A percentile compares a stretch with the other conserved stretches of the same genome.
Evolutionary conservation across 2,329 filamentous ascomycete species (phyloP).

Genomic region (Colletotrichum filicis): DNA sequence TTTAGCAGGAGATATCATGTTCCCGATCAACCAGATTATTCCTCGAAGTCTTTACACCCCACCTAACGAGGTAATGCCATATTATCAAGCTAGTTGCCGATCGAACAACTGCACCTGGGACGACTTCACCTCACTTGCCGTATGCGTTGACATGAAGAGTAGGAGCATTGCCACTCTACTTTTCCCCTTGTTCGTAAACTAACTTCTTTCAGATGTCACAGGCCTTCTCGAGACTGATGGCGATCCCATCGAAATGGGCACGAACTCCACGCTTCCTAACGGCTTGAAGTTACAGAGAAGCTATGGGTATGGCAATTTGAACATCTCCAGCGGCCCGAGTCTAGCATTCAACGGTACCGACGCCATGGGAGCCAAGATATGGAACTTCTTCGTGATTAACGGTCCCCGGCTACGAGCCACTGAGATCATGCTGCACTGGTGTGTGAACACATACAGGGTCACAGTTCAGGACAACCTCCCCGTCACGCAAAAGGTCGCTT

Average conservation of each 20-base stretch:
- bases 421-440: slow-evolving; percentile 21
- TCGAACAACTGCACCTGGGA: slow-evolving; percentile 22
- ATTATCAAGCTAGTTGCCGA: slow-evolving; percentile 10
- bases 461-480: slow-evolving; percentile 10
- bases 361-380: background rate
- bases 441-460: slow-evolving; percentile 19
- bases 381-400: slow-evolving; percentile 18
- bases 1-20: slow-evolving; percentile 12
- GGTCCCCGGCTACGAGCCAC: background rate
- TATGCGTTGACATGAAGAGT: slow-evolving; percentile 23
- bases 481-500: slow-evolving; percentile 6
- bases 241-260: background rate
- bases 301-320: background rate
- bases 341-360: slow-evolving; percentile 1
- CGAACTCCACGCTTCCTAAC: slow-evolving; percentile 8
- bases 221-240: background rate
- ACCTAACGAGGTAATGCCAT: background rate
- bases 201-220: background rate
- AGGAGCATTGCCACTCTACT: background rate
- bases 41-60: slow-evolving; percentile 8
- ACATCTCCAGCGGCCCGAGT: slow-evolving; percentile 11
- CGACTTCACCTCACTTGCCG: slow-evolving; percentile 6
- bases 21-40: slow-evolving; percentile 12
- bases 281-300: background rate
- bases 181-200: too few relatives aligned